These are phyloP conservation scores for Austropuccinia psidii DNA, from an alignment of 1,284 basidiomycete species.

Conservation along the genomic window DNA sequence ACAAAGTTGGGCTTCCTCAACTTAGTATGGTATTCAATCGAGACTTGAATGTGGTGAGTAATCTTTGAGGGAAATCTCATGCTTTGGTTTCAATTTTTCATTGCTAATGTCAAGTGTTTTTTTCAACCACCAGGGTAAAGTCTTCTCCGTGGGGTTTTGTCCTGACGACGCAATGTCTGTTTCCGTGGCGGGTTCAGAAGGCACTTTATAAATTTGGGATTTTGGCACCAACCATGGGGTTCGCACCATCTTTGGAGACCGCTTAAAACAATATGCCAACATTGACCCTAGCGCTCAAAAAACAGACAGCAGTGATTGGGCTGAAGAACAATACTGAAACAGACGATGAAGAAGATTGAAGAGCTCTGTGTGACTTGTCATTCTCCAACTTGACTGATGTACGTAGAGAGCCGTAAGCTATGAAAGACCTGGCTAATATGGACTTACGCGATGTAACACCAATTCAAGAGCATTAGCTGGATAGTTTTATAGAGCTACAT, in stretches of 20 bases:
- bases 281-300: conserved; percentile 50
- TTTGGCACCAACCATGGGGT: conserved; percentile 58
- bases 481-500: too few relatives aligned
- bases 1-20: conserved; percentile 59
- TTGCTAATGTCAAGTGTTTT: background rate
- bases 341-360: conserved; percentile 52
- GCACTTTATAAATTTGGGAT: conserved; percentile 91
- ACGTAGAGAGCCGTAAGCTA: too few relatives aligned
- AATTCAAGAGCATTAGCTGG: too few relatives aligned
- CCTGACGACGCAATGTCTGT: conserved; percentile 90
- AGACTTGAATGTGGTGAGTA: conserved; percentile 83
- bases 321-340: conserved; percentile 59
- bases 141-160: conserved; percentile 82
- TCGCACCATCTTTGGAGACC: conserved; percentile 66
- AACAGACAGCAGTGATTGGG: conserved; percentile 60
- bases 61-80: conserved; percentile 6
- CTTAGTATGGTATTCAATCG: conserved; percentile 80
- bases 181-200: conserved; percentile 87
- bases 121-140: conserved; percentile 71
- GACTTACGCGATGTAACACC: too few relatives aligned
- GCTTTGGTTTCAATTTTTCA: conserved; percentile 2
- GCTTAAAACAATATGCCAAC: conserved; percentile 63
- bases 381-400: too few relatives aligned
- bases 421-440: too few relatives aligned
- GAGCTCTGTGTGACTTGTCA: too few relatives aligned